Evolutionary conservation across 352 stramenopile species (phyloP).

Genomic region (Phytophthora fragariae): DNA sequence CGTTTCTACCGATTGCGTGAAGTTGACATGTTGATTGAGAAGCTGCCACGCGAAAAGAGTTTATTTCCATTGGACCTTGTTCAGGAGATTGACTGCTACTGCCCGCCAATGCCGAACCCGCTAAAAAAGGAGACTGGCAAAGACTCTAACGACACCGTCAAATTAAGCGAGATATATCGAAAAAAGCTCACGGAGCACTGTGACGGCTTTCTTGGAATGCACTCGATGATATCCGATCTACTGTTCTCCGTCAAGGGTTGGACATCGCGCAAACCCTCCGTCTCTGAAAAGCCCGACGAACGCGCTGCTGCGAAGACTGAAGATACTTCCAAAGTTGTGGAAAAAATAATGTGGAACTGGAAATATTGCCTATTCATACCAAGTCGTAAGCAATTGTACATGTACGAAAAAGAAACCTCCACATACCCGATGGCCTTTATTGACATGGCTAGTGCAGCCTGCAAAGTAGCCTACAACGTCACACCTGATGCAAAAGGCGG

Average conservation of each 20-base stretch:
- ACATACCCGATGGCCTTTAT: constrained; percentile 52
- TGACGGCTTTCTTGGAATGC: constrained; percentile 60
- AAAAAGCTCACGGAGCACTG: constrained; percentile 72
- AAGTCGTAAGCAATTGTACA: constrained; percentile 54
- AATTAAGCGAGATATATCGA: constrained; percentile 37
- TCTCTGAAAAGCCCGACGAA: constrained; percentile 50
- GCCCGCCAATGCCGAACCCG: constrained; percentile 7
- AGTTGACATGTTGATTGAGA: constrained; percentile 57
- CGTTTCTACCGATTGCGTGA: constrained; percentile 64
- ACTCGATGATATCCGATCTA: constrained; percentile 57
- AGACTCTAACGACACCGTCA: neutral
- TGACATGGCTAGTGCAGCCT: constrained; percentile 59
- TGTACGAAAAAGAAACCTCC: constrained; percentile 65
- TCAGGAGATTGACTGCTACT: constrained; percentile 63
- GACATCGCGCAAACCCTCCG: constrained; percentile 42
- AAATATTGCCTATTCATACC: constrained; percentile 77
- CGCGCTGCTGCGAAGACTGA: constrained; percentile 15
- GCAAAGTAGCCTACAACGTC: constrained; percentile 56
- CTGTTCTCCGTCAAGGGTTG: constrained; percentile 50
- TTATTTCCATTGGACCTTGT: constrained; percentile 77
- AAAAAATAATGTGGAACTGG: constrained; percentile 69
- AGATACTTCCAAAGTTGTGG: constrained; percentile 12
- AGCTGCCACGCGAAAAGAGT: constrained; percentile 44
- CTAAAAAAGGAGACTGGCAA: neutral
- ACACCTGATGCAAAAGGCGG: constrained; percentile 46